These are phyloP conservation scores for Aegilops umbellulata DNA, from an alignment of 176 grass and related monocot species.

Conservation along the genomic window DNA sequence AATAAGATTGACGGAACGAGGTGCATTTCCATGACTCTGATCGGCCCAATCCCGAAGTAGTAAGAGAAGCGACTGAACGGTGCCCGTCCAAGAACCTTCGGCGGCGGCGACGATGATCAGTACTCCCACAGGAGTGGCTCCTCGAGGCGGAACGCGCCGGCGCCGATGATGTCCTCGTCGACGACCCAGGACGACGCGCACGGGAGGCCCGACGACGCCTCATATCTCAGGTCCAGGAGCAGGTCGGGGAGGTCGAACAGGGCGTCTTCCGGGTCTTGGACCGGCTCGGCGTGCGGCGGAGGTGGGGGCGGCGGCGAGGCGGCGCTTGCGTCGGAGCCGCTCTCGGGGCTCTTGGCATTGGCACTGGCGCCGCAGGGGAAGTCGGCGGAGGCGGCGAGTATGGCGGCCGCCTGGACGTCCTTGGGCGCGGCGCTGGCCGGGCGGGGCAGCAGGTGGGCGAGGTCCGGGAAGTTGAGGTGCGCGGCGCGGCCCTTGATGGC, in stretches of 20 bases:
- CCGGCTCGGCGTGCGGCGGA: background rate
- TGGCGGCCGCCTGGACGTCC: constrained; percentile 62
- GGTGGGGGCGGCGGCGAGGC: background rate
- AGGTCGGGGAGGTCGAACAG: constrained; percentile 90
- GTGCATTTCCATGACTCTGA: constrained; percentile 35
- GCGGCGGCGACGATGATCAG: constrained; percentile 18
- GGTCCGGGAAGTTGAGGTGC: constrained; percentile 61
- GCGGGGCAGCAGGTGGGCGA: constrained; percentile 48
- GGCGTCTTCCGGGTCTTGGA: constrained; percentile 37
- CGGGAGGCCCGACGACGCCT: constrained; percentile 32
- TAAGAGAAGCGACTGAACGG: background rate
- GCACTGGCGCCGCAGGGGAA: constrained; percentile 5
- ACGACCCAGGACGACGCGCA: constrained; percentile 44
- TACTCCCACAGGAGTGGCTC: constrained; percentile 83
- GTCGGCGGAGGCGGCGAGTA: constrained; percentile 38
- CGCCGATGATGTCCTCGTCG: constrained; percentile 33
- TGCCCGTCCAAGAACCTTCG: background rate
- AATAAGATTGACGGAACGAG: background rate
- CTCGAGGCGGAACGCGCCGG: constrained; percentile 61
- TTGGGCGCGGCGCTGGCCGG: constrained; percentile 40
- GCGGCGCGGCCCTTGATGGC: constrained; percentile 58
- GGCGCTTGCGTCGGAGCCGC: constrained; percentile 6
- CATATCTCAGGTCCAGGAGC: constrained; percentile 76
- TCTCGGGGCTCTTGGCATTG: constrained; percentile 40
- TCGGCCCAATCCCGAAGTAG: background rate